Base-by-base conservation (phyloP, 495 filamentous ascomycete genomes). In the Schizothecium vesticola region DNA sequence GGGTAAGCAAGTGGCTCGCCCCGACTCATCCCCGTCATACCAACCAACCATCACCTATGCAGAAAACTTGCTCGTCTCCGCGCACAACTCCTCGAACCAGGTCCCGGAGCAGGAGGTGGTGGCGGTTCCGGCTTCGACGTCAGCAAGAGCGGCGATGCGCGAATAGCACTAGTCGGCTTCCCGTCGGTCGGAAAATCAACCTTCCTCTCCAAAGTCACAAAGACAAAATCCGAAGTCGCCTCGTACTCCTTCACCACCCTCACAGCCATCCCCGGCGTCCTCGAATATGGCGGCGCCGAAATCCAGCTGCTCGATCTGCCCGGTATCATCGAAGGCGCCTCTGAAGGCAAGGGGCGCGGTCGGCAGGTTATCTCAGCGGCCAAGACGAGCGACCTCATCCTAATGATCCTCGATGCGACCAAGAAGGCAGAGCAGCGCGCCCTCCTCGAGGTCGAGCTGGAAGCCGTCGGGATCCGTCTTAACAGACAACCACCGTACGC, bases 141-240 rank as follows among this genome's bases (percentile, higher is more conserved):
- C 57, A 93, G 90, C 78, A 99, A 99, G 80, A 92, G 89, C 72
- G 96, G 96, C 70, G 96, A 99, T 82, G 96, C 96, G 0, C 91
- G 96, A 66, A 97, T 99, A 76, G 94, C 96, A 1, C 87, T 99
- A 19, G 96, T 99, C 63, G 96, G 96, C 56, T 98, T 99, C 71
- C 96, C 96, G 0, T 99, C 96, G 1, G 96, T 99, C 59, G 96
- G 96, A 74, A 99, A 99, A 81, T 99, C 96, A 10, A 99, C 96
- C 0, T 97, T 99, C 74, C 80, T 99, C 29, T 97, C 96, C 67
- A 98, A 99, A 76, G 97, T 99, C 80, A 99, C 96, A 65, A 98
- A 97, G 79, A 99, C 96, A 28, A 96, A 93, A 78, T 95, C 92
- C 70, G 95, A 97, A 78, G 92, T 97, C 33, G 96, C 96, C 3